Base-by-base conservation (phyloP, 1,139 yeast species). In the Candida glucosophila region DNA sequence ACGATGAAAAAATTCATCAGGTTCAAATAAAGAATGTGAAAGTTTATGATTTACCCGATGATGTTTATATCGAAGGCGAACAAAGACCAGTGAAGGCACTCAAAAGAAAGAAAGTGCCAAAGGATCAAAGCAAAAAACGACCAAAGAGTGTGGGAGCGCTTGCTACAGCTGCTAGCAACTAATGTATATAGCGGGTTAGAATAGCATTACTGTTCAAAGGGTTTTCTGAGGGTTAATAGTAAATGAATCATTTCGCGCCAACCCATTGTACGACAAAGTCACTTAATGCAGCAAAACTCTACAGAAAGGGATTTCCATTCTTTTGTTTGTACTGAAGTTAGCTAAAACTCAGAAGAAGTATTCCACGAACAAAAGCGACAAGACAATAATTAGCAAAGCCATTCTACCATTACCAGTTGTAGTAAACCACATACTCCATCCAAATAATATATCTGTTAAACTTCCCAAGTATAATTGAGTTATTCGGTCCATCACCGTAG, bases 21-120 rank as follows among this genome's bases (percentile, higher is more conserved):
- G 57, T 79, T 32, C 69, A 68, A 29, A 81, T 90, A 24, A 79
- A 79, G 41, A 79, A 83, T 40, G 88, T 86, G 10, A 81, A 82
- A 41, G 55, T 79, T 34, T 72, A 77, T 51, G 95, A 88, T 39
- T 58, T 90, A 20, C 95, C 96, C 10, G 73, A 73, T 43, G 86
- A 78, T 40, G 95, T 88, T 7, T 90, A 79, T 44, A 74, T 57
- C 5, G 92, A 79, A 37, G 90, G 77, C 7, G 97, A 90, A 44
- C 43, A 38, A 15, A 67, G 93, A 32, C 96, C 96, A 0, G 53
- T 55, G 6, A 78, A 75, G 43, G 49, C 53, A 3, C 33, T 49
- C 12, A 71, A 74, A 36, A 43, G 46, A 25, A 41, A 39, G 28
- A 49, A 42, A 25, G 24, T 28, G 8, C n/a, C n/a, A n/a, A 39